A percentile compares a stretch with the other conserved stretches of the same genome.
phyloP scores from a whole-genome alignment of 768 basidiomycete genomes.

The Tulasnella sp. region DNA sequence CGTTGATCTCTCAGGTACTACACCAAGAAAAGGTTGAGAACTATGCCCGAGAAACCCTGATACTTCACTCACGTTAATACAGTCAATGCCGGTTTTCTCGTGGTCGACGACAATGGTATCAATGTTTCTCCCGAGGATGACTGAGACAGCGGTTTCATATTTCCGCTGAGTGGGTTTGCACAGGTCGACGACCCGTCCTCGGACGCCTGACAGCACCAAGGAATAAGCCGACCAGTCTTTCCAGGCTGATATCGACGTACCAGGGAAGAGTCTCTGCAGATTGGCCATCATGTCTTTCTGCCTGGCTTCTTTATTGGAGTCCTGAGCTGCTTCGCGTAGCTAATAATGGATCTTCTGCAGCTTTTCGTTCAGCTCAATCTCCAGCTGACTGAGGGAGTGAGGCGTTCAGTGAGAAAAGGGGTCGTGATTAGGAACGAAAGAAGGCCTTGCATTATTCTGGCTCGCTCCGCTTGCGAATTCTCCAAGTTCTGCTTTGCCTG shows the following conservation, averaged over 20 bases:
- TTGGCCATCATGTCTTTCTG: slow-evolving; percentile 84
- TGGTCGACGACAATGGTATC: slow-evolving; percentile 96
- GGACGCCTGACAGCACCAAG: slow-evolving; percentile 63
- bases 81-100: slow-evolving; percentile 96
- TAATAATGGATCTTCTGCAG: slow-evolving; percentile 79
- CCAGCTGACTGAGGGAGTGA: slow-evolving; percentile 66
- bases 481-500: slow-evolving; percentile 76
- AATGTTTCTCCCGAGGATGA: slow-evolving; percentile 90
- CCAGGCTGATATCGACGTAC: slow-evolving; percentile 46
- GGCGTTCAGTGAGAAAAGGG: background rate
- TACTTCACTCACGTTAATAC: slow-evolving; percentile 73
- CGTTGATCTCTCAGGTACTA: slow-evolving; percentile 96
- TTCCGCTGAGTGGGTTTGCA: slow-evolving; percentile 93
- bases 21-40: background rate
- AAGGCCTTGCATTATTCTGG: slow-evolving; percentile 67
- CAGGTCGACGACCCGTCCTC: slow-evolving; percentile 89
- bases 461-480: slow-evolving; percentile 81
- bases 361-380: slow-evolving; percentile 91
- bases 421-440: background rate
- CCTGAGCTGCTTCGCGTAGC: slow-evolving; percentile 86
- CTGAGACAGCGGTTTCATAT: slow-evolving; percentile 89
- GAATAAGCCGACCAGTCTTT: background rate
- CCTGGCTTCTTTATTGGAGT: slow-evolving; percentile 74
- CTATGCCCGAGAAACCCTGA: background rate
- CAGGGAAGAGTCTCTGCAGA: slow-evolving; percentile 88